Evolutionary conservation across 192 early-diverging fungal genomes (phyloP), one percentile per base, ranked within the genome.

Genomic region (Podila clonocystis): DNA sequence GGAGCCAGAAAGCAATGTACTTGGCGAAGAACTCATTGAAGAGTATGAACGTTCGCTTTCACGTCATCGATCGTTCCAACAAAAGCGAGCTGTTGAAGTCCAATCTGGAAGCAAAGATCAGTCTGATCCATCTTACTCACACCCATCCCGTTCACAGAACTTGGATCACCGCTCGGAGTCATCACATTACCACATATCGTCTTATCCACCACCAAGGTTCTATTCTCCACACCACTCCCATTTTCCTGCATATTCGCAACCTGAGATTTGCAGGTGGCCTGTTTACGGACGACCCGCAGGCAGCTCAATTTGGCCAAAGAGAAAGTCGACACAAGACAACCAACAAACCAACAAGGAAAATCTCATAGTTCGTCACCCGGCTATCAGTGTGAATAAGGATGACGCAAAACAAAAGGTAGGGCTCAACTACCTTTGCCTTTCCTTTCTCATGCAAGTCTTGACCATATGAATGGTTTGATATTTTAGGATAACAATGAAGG

Each of bases 11-110:
- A 50, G 68, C 19, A 73, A 80, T 26, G 49, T 80, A 2, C 41
- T 80, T n/a, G 77, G 77, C 4, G 70, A 69, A 55, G 77, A 80
- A 13, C 62, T 80, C 20, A 60, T 80, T 20, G 77, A 72, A 20
- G 77, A 80, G 22, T 80, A 65, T 55, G 77, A 80, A 19, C 70
- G 58, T 9, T 30, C 28, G 15, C 60, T 62, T 28, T 61, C 64
- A 1, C 29, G 58, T 2, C 65, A 38, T 58, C 65, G 70, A 4
- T 45, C 41, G 5, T 20, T n/a, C 11, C 75, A 77, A 29, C 63
- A 63, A 57, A 67, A 50, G 58, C 65, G 50, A 22, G 26, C 73
- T 8, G 13, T 41, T 12, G 38, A 33, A 9, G 58, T 55, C 29
- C n/a, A 59, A 9, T 33, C 36, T 38, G 63, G 64, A 29, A 17